Conservation (phyloP, 2,329 filamentous ascomycete genomes). For the Pseudophaeomoniella oleicola region DNA sequence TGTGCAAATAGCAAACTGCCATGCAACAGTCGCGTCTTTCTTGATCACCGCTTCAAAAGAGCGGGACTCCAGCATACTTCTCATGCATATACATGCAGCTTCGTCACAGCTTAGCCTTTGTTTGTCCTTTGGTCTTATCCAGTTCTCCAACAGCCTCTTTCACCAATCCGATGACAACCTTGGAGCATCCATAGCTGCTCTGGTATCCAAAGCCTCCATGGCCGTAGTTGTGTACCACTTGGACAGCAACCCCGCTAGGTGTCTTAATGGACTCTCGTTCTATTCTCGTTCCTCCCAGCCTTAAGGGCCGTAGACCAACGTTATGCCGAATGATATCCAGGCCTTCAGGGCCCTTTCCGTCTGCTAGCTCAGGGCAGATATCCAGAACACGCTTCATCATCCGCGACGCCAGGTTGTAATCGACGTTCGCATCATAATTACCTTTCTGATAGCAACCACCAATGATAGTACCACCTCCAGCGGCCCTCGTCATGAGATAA, state of each 20-base stretch:
- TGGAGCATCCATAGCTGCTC: constrained; percentile 53
- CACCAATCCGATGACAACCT: constrained; percentile 52
- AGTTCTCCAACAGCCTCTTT: constrained; percentile 30
- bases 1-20: no score
- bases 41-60: no score
- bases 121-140: constrained; percentile 7
- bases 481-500: constrained; percentile 72
- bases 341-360: constrained; percentile 54
- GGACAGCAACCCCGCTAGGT: constrained; percentile 22
- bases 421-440: constrained; percentile 65
- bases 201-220: constrained; percentile 48
- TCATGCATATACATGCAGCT: no score
- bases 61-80: no score
- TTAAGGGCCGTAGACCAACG: constrained; percentile 65
- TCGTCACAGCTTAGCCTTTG: constrained; percentile 18
- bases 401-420: constrained; percentile 62
- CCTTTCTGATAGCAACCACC: constrained; percentile 74
- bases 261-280: constrained; percentile 56
- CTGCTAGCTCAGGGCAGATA: constrained; percentile 48
- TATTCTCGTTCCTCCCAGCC: constrained; percentile 58
- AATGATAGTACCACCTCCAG: constrained; percentile 66
- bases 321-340: constrained; percentile 66
- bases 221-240: constrained; percentile 52
- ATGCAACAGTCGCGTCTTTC: no score
- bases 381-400: constrained; percentile 71